phyloP scores from a whole-genome alignment of 805 yeast genomes.

The Metschnikowia koreensis region DNA sequence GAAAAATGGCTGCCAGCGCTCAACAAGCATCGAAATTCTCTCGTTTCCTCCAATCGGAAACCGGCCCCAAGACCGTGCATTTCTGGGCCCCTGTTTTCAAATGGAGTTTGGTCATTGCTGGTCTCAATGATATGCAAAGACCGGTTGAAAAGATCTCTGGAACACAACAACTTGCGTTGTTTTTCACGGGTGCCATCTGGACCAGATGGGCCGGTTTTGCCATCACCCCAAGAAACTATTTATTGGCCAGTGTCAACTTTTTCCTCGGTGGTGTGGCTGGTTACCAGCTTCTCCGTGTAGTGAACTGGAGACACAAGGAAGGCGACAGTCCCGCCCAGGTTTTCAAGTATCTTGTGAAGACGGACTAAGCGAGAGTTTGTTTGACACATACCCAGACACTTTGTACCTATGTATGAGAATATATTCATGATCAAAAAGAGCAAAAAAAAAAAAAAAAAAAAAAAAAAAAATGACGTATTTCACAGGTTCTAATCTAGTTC shows the following conservation, averaged over 20 bases:
- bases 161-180: conserved; percentile 80
- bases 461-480: neutral
- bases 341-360: conserved; percentile 52
- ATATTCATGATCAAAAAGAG: neutral
- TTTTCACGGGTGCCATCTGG: conserved; percentile 94
- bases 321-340: conserved; percentile 67
- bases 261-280: conserved; percentile 91
- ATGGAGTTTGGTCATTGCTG: conserved; percentile 93
- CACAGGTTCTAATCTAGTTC: neutral
- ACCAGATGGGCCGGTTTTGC: conserved; percentile 94
- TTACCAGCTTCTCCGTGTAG: conserved; percentile 72
- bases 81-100: conserved; percentile 76
- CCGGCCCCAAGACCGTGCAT: conserved; percentile 97
- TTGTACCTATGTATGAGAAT: conserved; percentile 2
- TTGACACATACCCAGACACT: neutral
- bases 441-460: neutral
- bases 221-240: conserved; percentile 80
- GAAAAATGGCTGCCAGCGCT: conserved; percentile 28
- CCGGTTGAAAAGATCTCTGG: conserved; percentile 93
- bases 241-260: conserved; percentile 91
- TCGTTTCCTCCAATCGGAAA: conserved; percentile 75
- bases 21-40: conserved; percentile 54
- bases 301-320: conserved; percentile 55
- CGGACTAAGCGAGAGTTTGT: neutral
- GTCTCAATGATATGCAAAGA: conserved; percentile 78